Base-by-base conservation (phyloP, 2,329 filamentous ascomycete species). In the Colletotrichum lindemuthianum region DNA sequence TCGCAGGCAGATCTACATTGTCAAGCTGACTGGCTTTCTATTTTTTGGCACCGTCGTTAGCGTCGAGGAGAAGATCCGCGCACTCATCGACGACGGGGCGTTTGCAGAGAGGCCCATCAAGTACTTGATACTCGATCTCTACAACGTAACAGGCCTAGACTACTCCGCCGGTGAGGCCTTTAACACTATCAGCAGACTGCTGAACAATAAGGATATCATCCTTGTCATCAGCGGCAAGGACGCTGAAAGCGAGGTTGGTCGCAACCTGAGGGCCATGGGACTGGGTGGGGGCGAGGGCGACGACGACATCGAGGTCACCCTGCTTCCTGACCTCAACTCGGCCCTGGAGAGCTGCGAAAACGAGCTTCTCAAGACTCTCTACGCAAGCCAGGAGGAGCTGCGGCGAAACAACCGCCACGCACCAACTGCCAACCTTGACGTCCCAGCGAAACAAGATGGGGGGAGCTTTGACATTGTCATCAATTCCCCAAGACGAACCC, bases 31-130 rank as follows among this genome's bases (percentile, higher is more conserved):
- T 0, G 95, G 96, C 0, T 98, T 95, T 73, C 86, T 99, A n/a
- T 99, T 99, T 82, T 99, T 99, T 70, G 96, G 96, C 13, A 98
- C 94, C 3, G 97, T 99, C 69, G 95, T 97, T 57, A 93, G 92
- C 51, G 95, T 99, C 0, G 96, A 99, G 76, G 91, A 92, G 67
- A 91, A 91, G 68, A 94, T 98, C 66, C 88, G 94, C 24, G 88
- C 84, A 4, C 80, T 98, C 37, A 89, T 98, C 50, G 90, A 94
- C 34, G 93, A 97, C 36, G 89, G 95, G 66, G 86, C 89, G 2
- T 98, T 97, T 73, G 81, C 83, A 33, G 82, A 87, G 68, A 86
- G 89, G 56, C 93, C 95, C 0, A 96, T 98, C 73, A 90, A 92
- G 69, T 99, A 93, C 74, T 82, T 99, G 45, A 88, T 99, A 15